phyloP scores from a whole-genome alignment of 2,329 filamentous ascomycete genomes.

The Aspergillus aculeatinus region DNA sequence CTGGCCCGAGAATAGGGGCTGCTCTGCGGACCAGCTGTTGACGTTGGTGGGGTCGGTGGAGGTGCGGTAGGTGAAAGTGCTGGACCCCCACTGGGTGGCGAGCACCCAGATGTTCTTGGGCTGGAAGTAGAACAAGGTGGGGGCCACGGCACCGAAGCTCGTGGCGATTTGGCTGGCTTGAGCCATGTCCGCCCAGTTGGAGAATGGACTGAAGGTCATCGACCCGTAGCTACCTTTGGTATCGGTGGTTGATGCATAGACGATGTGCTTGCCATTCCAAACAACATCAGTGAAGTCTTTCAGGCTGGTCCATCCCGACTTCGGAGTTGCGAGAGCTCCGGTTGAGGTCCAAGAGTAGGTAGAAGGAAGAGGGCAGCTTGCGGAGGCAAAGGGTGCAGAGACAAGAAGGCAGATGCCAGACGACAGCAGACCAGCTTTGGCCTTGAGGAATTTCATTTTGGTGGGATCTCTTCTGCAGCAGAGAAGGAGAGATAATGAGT shows the following conservation, averaged over 20 bases:
- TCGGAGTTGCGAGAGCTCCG: conserved; percentile 52
- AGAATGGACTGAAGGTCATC: conserved; percentile 53
- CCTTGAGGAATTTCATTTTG: no score
- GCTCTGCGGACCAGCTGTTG: conserved; percentile 56
- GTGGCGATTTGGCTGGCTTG: no score
- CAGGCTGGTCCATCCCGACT: conserved; percentile 56
- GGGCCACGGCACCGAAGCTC: no score
- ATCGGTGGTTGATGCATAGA: conserved; percentile 57
- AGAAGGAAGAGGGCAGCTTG: conserved; percentile 53
- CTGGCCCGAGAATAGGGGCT: conserved; percentile 58
- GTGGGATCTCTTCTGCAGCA: no score
- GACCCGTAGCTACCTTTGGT: conserved; percentile 53
- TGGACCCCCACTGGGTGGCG: conserved; percentile 64
- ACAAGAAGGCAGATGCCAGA: neutral
- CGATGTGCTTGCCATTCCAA: conserved; percentile 60
- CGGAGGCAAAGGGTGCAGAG: neutral
- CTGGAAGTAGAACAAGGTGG: conserved; percentile 54
- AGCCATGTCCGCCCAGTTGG: no score
- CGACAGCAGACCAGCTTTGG: neutral
- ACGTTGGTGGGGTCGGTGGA: conserved; percentile 57
- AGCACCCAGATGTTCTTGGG: conserved; percentile 65
- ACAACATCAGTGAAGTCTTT: conserved; percentile 62
- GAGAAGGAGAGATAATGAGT: no score
- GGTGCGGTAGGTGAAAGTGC: conserved; percentile 61
- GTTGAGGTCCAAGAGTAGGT: conserved; percentile 59